phyloP scores from a whole-genome alignment of 164 flowering plant genomes.

The Magnolia kwangsiensis region DNA sequence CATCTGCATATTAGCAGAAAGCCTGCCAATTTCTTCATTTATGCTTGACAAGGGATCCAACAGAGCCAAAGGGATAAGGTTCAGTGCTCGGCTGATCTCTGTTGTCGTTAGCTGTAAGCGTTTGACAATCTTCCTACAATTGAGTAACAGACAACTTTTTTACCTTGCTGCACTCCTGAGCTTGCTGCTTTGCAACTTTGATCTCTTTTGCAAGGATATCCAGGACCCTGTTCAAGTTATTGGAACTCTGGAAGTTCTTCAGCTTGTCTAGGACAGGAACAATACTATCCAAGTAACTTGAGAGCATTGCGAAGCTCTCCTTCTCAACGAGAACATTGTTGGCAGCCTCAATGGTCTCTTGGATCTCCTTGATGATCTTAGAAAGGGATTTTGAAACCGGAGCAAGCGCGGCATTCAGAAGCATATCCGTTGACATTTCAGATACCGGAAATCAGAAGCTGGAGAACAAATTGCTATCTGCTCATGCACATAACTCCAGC shows the following conservation, averaged over 20 bases:
- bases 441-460: background rate
- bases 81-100: constrained; percentile 54
- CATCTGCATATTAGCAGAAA: constrained; percentile 40
- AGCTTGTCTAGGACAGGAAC: constrained; percentile 48
- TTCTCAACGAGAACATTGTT: constrained; percentile 49
- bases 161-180: constrained; percentile 47
- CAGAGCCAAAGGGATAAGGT: constrained; percentile 48
- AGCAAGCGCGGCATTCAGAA: constrained; percentile 21
- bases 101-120: constrained; percentile 35
- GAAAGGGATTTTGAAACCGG: constrained; percentile 42
- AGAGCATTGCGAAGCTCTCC: constrained; percentile 46
- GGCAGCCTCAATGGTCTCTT: constrained; percentile 23
- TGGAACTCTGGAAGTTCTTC: constrained; percentile 27
- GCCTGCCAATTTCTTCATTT: constrained; percentile 38
- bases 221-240: constrained; percentile 33
- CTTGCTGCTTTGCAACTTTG: constrained; percentile 41
- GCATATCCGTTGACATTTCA: constrained; percentile 12
- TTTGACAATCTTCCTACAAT: constrained; percentile 41
- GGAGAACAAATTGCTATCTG: background rate
- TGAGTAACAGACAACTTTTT: constrained; percentile 57
- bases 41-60: constrained; percentile 40
- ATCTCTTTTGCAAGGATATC: constrained; percentile 42
- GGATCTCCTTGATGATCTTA: constrained; percentile 31
- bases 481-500: background rate
- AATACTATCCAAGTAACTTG: constrained; percentile 44